Conservation (phyloP, 2,329 filamentous ascomycete species). For the Neofusicoccum umdonicola region DNA sequence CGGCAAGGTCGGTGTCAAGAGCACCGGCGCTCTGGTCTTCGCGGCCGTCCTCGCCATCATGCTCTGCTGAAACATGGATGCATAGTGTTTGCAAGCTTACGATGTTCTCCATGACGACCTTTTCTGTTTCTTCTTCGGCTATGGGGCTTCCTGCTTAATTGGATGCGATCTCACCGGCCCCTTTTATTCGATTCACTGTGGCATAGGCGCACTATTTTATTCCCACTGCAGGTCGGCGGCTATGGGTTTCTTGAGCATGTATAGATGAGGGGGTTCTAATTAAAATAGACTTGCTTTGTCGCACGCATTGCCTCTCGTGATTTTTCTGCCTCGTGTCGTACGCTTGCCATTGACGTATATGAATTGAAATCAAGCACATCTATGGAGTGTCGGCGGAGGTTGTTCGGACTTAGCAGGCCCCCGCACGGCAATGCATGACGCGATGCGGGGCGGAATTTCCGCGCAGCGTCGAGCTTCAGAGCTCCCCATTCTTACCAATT, state of each 20-base stretch:
- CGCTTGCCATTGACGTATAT: too few relatives aligned
- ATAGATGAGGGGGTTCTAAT: slow-evolving; percentile 13
- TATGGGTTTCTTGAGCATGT: background rate
- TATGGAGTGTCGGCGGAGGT: too few relatives aligned
- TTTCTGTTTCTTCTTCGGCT: background rate
- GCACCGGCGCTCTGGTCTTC: slow-evolving; percentile 17
- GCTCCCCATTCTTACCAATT: background rate
- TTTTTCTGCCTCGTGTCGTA: background rate
- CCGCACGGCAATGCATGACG: slow-evolving; percentile 7
- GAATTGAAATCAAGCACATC: too few relatives aligned
- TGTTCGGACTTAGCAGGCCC: background rate
- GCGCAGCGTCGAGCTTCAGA: background rate
- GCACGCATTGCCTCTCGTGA: background rate
- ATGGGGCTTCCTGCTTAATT: slow-evolving; percentile 10
- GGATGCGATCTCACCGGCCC: background rate
- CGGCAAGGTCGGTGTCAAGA: slow-evolving; percentile 15
- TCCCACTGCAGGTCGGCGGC: slow-evolving; percentile 8
- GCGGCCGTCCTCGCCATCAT: slow-evolving; percentile 15
- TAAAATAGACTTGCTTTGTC: background rate
- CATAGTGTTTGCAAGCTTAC: slow-evolving; percentile 12
- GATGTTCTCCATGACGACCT: slow-evolving; percentile 10
- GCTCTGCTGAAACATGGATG: slow-evolving; percentile 15
- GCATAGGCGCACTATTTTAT: background rate
- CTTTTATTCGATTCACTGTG: background rate
- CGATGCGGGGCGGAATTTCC: slow-evolving; percentile 12